phyloP scores from a whole-genome alignment of 768 basidiomycete species.

The Panaeolus papilionaceus region DNA sequence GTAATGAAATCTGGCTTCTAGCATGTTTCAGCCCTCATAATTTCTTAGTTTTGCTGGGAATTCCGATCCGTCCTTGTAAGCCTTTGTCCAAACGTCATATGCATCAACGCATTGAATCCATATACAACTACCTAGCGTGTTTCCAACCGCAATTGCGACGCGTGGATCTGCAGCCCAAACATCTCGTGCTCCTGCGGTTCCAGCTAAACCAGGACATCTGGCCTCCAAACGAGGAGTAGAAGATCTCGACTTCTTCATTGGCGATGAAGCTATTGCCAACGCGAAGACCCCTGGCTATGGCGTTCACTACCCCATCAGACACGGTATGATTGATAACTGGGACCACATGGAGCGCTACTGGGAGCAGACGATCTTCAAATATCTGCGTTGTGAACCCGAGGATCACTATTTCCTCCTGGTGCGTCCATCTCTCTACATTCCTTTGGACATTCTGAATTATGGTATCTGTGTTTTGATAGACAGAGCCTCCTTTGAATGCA shows the following conservation, averaged over 20 bases:
- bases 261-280: slow-evolving; percentile 96
- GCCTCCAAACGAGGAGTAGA: slow-evolving; percentile 98
- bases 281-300: slow-evolving; percentile 94
- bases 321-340: slow-evolving; percentile 98
- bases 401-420: slow-evolving; percentile 98
- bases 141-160: slow-evolving; percentile 96
- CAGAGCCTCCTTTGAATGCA: slow-evolving; percentile 98
- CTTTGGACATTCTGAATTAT: slow-evolving; percentile 15
- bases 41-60: slow-evolving; percentile 86
- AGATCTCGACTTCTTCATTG: slow-evolving; percentile 99
- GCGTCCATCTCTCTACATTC: slow-evolving; percentile 38
- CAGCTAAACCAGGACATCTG: slow-evolving; percentile 87
- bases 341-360: slow-evolving; percentile 99
- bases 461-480: slow-evolving; percentile 53
- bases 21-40: slow-evolving; percentile 16
- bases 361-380: slow-evolving; percentile 99
- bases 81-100: slow-evolving; percentile 26
- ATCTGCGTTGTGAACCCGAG: slow-evolving; percentile 96
- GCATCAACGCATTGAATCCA: slow-evolving; percentile 19
- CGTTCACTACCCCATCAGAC: slow-evolving; percentile 95
- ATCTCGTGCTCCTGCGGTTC: slow-evolving; percentile 77
- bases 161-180: slow-evolving; percentile 70
- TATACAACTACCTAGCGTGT: slow-evolving; percentile 63
- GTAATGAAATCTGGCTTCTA: slow-evolving; percentile 30
- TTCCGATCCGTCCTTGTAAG: slow-evolving; percentile 97